Conservation (phyloP, 2,329 filamentous ascomycete genomes). For the Pseudofabraea citricarpa region DNA sequence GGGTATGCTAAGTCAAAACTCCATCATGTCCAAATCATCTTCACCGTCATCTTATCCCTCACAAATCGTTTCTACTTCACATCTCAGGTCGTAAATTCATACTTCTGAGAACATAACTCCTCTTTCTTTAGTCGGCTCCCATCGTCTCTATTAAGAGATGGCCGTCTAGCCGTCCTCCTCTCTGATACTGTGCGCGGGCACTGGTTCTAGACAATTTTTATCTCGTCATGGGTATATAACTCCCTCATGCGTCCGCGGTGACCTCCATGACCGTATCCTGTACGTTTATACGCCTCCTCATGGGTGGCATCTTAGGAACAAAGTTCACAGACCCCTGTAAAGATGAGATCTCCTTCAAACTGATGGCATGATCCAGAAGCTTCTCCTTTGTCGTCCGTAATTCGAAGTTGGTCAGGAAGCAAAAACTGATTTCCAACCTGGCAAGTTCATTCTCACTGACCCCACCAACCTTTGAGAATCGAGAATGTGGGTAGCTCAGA, state of each 20-base stretch:
- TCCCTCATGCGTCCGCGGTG: slow-evolving; percentile 18
- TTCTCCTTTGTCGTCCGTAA: slow-evolving; percentile 58
- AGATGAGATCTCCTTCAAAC: slow-evolving; percentile 30
- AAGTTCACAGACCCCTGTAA: slow-evolving; percentile 27
- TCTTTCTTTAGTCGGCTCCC: no score
- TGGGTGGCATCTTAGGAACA: slow-evolving; percentile 22
- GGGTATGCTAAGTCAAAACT: not conserved
- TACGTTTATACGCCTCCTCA: slow-evolving; percentile 17
- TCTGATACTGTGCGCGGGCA: no score
- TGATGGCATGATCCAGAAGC: slow-evolving; percentile 44
- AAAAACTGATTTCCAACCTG: slow-evolving; percentile 83
- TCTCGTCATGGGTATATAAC: no score
- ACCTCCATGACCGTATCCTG: slow-evolving; percentile 21
- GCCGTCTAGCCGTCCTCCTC: no score
- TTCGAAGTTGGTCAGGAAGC: slow-evolving; percentile 81
- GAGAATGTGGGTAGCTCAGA: slow-evolving; percentile 76
- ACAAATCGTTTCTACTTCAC: not conserved
- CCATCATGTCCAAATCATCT: not conserved
- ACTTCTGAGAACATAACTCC: not conserved
- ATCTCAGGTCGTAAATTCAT: not conserved
- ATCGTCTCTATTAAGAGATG: no score
- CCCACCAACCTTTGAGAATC: slow-evolving; percentile 83
- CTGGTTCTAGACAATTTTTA: no score
- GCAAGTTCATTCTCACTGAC: slow-evolving; percentile 79
- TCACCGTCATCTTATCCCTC: not conserved